Conservation (phyloP, 148 eudicot species). For the Chenopodium formosanum region DNA sequence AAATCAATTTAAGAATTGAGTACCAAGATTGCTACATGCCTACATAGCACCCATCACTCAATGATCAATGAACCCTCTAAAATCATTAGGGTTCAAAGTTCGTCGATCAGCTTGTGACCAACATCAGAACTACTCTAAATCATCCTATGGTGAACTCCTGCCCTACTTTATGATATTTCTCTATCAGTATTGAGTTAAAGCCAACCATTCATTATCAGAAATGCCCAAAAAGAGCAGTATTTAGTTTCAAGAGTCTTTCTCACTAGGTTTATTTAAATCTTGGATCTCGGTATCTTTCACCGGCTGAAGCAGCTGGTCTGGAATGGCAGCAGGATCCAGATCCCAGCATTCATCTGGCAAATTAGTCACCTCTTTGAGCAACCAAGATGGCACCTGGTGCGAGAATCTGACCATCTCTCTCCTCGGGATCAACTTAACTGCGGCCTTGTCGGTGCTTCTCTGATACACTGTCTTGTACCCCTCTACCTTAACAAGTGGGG, state of each 20-base stretch:
- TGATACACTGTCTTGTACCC: slow-evolving; percentile 85
- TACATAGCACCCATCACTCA: slow-evolving; percentile 30
- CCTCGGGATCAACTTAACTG: slow-evolving; percentile 66
- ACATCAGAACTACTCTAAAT: slow-evolving; percentile 23
- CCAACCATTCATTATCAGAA: not conserved
- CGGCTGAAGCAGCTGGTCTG: slow-evolving; percentile 70
- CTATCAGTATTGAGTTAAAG: slow-evolving; percentile 32
- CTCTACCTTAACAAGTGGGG: slow-evolving; percentile 66
- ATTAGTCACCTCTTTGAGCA: slow-evolving; percentile 45
- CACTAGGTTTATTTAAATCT: slow-evolving; percentile 20
- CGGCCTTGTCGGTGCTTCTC: slow-evolving; percentile 46
- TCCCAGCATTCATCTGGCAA: slow-evolving; percentile 98
- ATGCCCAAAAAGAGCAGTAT: not conserved
- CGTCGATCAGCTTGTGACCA: slow-evolving; percentile 45
- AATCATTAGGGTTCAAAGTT: slow-evolving; percentile 37
- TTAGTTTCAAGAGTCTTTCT: slow-evolving; percentile 12
- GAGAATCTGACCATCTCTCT: slow-evolving; percentile 93
- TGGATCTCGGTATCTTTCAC: slow-evolving; percentile 29
- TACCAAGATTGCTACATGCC: slow-evolving; percentile 36
- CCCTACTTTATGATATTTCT: slow-evolving; percentile 27
- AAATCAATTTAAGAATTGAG: slow-evolving; percentile 30
- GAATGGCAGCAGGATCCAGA: slow-evolving; percentile 95
- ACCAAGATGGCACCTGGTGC: slow-evolving; percentile 86
- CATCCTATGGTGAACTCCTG: slow-evolving; percentile 23
- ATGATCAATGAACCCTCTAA: slow-evolving; percentile 41